Percentiles rank a stretch among this genome's conserved stretches.
phyloP scores from a whole-genome alignment of 208 protist species.

The Acanthamoeba royreba region DNA sequence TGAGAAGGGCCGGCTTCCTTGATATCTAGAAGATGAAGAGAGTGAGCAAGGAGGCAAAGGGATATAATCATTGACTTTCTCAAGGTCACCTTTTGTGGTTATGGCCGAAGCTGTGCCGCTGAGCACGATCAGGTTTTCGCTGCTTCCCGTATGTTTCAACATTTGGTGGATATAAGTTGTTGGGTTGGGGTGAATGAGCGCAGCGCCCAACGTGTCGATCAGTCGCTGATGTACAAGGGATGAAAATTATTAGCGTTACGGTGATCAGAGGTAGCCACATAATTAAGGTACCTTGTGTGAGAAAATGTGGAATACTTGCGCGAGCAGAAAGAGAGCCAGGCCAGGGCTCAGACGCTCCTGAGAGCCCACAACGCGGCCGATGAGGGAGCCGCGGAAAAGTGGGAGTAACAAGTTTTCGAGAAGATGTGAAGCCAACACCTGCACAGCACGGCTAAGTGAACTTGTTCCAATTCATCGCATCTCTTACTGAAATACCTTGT shows the following conservation, averaged over 20 bases:
- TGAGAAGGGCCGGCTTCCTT: background rate
- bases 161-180: background rate
- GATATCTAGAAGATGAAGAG: background rate
- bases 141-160: background rate
- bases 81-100: background rate
- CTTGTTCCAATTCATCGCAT: too few relatives aligned
- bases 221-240: background rate
- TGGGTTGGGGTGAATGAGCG: conserved; percentile 47
- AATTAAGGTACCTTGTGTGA: conserved; percentile 6
- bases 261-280: background rate
- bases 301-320: conserved; percentile 72
- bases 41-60: background rate
- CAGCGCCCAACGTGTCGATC: conserved; percentile 51
- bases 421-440: background rate
- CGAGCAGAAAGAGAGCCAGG: conserved; percentile 62
- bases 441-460: too few relatives aligned
- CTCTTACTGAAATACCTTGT: conserved; percentile 51
- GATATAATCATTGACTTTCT: background rate
- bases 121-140: background rate
- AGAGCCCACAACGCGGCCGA: conserved; percentile 8
- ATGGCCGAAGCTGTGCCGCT: background rate
- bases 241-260: background rate
- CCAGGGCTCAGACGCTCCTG: conserved; percentile 46
- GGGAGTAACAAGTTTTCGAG: conserved; percentile 57
- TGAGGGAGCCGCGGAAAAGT: conserved; percentile 19